A percentile compares a stretch with the other conserved stretches of the same genome.
phyloP scores from a whole-genome alignment of 2,329 filamentous ascomycete species.

The Trichophyton verrucosum region DNA sequence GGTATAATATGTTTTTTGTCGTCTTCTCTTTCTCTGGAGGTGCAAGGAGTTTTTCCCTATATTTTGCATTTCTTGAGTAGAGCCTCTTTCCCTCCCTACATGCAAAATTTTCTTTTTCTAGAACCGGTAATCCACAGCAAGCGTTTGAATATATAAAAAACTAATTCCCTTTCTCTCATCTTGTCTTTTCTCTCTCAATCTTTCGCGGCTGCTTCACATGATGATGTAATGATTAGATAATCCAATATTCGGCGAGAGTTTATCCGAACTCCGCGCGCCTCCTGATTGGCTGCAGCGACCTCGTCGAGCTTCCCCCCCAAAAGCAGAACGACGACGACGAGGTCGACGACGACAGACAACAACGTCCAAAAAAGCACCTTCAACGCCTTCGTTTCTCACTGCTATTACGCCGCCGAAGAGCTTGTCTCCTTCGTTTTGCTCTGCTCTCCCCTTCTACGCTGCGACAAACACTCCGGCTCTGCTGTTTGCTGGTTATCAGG shows the following conservation, averaged over 20 bases:
- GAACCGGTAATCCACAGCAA: background rate
- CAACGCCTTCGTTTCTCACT: background rate
- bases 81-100: background rate
- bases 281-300: conserved; percentile 3
- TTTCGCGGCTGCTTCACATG: background rate
- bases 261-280: background rate
- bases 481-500: background rate
- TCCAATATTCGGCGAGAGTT: background rate
- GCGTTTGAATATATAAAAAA: background rate
- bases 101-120: background rate
- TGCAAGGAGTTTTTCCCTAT: background rate
- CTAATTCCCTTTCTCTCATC: background rate
- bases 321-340: background rate
- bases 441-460: background rate
- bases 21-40: background rate
- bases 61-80: conserved; percentile 1
- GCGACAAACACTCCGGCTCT: background rate
- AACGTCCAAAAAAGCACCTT: background rate
- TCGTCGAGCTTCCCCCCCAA: conserved; percentile 3
- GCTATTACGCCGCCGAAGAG: too few species aligned
- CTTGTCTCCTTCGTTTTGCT: background rate
- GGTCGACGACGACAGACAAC: background rate
- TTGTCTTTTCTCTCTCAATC: background rate
- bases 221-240: conserved; percentile 3
- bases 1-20: background rate